A percentile compares a stretch with the other conserved stretches of the same genome.
phyloP scores from a whole-genome alignment of 148 eudicot genomes.

The Fallopia convolvulus region DNA sequence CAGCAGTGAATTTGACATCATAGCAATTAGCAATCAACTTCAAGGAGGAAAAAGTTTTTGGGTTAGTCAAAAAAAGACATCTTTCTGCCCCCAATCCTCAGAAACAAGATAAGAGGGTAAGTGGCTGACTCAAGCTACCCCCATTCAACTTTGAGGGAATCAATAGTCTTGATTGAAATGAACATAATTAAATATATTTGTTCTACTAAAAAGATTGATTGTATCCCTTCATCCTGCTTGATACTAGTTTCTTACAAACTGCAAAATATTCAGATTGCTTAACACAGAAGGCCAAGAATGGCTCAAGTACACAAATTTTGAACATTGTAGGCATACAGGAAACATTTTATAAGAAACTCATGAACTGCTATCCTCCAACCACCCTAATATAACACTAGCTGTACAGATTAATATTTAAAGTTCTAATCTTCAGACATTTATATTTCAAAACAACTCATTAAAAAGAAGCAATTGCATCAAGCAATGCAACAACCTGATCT shows the following conservation, averaged over 20 bases:
- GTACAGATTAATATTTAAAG: background rate
- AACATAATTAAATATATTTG: background rate
- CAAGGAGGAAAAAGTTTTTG: too few species aligned
- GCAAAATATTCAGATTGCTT: background rate
- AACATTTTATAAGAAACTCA: background rate
- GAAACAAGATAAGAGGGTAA: too few species aligned
- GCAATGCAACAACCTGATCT: constrained; percentile 77
- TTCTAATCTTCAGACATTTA: background rate
- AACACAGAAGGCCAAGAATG: constrained; percentile 1
- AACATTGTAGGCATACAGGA: background rate
- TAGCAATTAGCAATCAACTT: too few species aligned
- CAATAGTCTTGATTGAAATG: background rate
- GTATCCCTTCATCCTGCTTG: background rate
- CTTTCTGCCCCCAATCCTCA: too few species aligned
- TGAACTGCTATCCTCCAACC: background rate
- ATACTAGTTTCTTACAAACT: background rate
- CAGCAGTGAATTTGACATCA: too few species aligned
- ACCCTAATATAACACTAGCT: background rate
- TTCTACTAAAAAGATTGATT: background rate
- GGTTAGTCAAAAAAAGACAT: too few species aligned
- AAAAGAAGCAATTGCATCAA: constrained; percentile 37
- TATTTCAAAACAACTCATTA: background rate
- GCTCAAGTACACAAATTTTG: background rate
- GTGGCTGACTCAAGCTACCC: too few species aligned
- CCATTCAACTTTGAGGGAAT: background rate